Percentiles rank a stretch among this genome's conserved stretches.
These are phyloP conservation scores for Botrytis elliptica DNA, from an alignment of 2,329 filamentous ascomycete species.

Conservation along the genomic window DNA sequence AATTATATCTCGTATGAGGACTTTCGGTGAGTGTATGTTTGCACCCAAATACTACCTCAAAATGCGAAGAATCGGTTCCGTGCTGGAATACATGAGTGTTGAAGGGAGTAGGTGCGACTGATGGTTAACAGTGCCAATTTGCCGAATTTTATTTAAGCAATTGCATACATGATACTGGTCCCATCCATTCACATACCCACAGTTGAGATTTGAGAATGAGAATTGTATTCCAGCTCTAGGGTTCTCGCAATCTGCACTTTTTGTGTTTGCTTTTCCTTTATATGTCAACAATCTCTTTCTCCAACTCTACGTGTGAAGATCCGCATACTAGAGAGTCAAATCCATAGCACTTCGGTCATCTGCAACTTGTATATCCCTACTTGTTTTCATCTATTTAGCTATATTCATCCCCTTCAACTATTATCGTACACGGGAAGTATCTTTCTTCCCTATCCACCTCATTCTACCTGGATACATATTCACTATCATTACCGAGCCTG, in stretches of 20 bases:
- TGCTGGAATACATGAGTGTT: not conserved
- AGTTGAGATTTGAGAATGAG: not conserved
- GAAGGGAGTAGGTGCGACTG: no score
- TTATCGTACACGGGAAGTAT: not conserved
- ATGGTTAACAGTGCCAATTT: not conserved
- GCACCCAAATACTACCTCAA: not conserved
- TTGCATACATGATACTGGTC: not conserved
- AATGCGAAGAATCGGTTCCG: not conserved
- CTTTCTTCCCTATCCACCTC: not conserved
- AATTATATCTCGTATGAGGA: not conserved
- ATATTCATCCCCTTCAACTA: not conserved
- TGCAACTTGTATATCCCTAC: not conserved
- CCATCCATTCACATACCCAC: not conserved
- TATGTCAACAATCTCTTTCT: not conserved
- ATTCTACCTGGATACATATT: not conserved
- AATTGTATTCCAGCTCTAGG: not conserved
- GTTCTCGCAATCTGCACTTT: not conserved
- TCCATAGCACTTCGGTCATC: not conserved
- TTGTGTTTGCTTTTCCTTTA: not conserved
- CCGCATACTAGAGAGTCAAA: not conserved
- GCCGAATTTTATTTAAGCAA: not conserved
- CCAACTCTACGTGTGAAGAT: not conserved
- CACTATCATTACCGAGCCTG: rapidly evolving
- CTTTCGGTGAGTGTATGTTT: not conserved
- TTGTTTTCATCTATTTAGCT: not conserved